A percentile compares a stretch with the other conserved stretches of the same genome.
These are phyloP conservation scores for Coemansia sp. DNA, from an alignment of 192 early-diverging fungal species.

Conservation along the genomic window DNA sequence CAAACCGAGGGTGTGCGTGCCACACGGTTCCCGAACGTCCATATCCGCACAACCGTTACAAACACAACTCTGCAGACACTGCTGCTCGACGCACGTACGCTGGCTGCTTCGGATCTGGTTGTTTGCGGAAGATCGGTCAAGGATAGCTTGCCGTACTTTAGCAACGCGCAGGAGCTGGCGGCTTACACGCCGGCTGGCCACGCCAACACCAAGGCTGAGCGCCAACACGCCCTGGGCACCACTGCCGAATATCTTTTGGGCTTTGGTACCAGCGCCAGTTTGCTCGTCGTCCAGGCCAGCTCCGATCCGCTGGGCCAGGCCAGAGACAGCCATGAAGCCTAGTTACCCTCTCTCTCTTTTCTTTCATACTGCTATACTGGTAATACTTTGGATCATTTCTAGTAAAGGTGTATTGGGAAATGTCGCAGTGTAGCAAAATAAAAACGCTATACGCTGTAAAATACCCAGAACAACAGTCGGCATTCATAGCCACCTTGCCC, in stretches of 20 bases:
- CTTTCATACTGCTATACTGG: too few species aligned
- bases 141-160: constrained; percentile 22
- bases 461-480: too few species aligned
- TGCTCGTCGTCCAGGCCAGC: constrained; percentile 46
- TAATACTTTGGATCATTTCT: too few species aligned
- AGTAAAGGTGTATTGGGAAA: too few species aligned
- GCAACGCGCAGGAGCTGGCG: constrained; percentile 15
- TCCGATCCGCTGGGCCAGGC: constrained; percentile 2
- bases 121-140: constrained; percentile 34
- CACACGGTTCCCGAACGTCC: constrained; percentile 31
- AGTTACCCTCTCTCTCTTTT: background rate
- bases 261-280: constrained; percentile 40
- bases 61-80: constrained; percentile 37
- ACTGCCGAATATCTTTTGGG: constrained; percentile 38
- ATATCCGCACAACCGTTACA: constrained; percentile 29
- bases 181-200: constrained; percentile 14
- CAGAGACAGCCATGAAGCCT: background rate
- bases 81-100: constrained; percentile 20
- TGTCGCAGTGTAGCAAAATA: too few species aligned
- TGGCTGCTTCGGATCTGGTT: constrained; percentile 17
- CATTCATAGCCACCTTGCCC: too few species aligned
- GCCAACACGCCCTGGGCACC: constrained; percentile 33
- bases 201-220: constrained; percentile 16
- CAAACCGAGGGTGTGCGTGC: constrained; percentile 7
- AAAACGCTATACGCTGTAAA: too few species aligned